Evolutionary conservation across 768 basidiomycete genomes (phyloP), one percentile per base, ranked within the genome.

Genomic region (Boletus edulis): DNA sequence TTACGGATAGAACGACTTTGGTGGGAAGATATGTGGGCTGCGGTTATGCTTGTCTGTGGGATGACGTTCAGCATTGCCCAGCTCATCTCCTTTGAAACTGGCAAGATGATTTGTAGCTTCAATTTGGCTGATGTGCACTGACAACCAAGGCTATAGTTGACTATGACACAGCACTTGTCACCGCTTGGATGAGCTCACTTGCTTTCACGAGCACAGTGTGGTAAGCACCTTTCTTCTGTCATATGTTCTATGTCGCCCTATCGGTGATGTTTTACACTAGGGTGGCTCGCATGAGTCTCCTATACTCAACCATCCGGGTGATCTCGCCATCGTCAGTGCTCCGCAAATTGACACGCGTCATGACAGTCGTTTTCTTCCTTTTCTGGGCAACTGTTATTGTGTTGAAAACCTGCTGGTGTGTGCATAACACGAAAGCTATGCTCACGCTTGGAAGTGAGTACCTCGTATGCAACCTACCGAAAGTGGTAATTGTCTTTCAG

Each of bases 11-110:
- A 40, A 46, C 20, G 58, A 42, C 54, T 64, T 34, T 59, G 63
- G 62, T 66, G 66, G 63, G 65, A 67, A 51, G 64, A 65, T 37
- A 15, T 40, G 5, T 67, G 63, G 62, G 59, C 66, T 17, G 57
- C 52, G 31, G 57, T 35, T 44, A 59, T 54, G 39, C 9, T 48
- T 49, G 24, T 15, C 13, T 20, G 29, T 35, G 20, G 40, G 40
- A 41, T 20, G 20, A 41, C 20, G 12, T 41, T 18, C 20, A 22
- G 20, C 20, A 14, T 41, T 22, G 5, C 40, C 9, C 18, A 41
- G 9, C 13, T 41, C 18, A 4, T 41, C 10, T 12, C 1, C 10
- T 18, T 41, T 22, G n/a, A 12, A 22, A 41, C 40, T 41, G 40
- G 40, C 20, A 41, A 41, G 40, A 41, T 8, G 8, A n/a, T 13